Evolutionary conservation across 306 rosid genomes (phyloP).

Genomic region (Ziziphus jujuba): DNA sequence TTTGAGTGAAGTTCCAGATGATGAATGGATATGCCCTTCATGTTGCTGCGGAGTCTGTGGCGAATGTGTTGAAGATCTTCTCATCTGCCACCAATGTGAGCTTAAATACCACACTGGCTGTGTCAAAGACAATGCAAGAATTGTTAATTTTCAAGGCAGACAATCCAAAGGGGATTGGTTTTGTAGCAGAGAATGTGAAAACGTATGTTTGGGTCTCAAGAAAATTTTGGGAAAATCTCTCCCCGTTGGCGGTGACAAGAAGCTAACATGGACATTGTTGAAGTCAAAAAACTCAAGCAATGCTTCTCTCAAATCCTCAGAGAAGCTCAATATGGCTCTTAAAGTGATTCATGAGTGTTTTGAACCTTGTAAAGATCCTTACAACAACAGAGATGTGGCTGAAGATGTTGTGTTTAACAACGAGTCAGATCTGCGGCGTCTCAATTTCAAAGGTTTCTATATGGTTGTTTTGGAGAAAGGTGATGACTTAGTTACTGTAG

Average conservation of each 20-base stretch:
- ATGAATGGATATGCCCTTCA: constrained; percentile 68
- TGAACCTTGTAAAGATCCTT: constrained; percentile 34
- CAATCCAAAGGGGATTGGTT: constrained; percentile 31
- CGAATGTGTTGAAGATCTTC: constrained; percentile 5
- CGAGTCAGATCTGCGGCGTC: constrained; percentile 36
- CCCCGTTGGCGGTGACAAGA: constrained; percentile 25
- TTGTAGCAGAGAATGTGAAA: constrained; percentile 48
- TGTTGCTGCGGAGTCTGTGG: constrained; percentile 59
- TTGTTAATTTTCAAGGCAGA: not conserved
- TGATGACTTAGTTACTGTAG: constrained; percentile 39
- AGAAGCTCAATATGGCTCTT: constrained; percentile 47
- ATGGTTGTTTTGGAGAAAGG: constrained; percentile 48
- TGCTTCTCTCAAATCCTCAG: constrained; percentile 5
- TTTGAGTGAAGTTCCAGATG: constrained; percentile 32
- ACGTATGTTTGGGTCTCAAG: constrained; percentile 32
- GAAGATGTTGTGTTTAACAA: constrained; percentile 45
- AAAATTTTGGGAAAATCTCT: constrained; percentile 45
- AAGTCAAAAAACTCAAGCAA: constrained; percentile 24
- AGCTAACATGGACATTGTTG: constrained; percentile 56
- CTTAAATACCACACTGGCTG: constrained; percentile 48
- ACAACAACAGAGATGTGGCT: constrained; percentile 31
- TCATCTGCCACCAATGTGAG: constrained; percentile 59
- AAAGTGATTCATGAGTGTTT: constrained; percentile 56
- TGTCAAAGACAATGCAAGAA: constrained; percentile 6
- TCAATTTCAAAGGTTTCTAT: constrained; percentile 56